These are phyloP conservation scores for Saccharomyces jurei DNA, from an alignment of 805 yeast genomes.

Conservation along the genomic window DNA sequence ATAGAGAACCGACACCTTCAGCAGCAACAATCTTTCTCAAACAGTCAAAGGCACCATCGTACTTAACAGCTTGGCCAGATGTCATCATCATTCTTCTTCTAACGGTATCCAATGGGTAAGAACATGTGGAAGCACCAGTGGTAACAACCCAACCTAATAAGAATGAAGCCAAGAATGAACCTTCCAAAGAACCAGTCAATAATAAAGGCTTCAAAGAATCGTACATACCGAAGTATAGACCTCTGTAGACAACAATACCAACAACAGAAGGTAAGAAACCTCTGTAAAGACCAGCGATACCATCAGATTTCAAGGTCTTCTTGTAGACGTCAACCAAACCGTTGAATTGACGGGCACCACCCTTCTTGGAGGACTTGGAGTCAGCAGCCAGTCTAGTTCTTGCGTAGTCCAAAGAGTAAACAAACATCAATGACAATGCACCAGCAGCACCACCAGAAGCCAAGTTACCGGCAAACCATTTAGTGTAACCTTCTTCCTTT, in stretches of 20 bases:
- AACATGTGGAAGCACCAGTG: constrained; percentile 97
- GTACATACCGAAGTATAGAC: constrained; percentile 96
- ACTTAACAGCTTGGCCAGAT: constrained; percentile 96
- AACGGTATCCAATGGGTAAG: constrained; percentile 97
- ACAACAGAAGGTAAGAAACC: constrained; percentile 98
- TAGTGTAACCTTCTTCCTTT: constrained; percentile 88
- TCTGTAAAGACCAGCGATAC: constrained; percentile 97
- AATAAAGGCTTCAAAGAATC: constrained; percentile 95
- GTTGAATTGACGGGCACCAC: constrained; percentile 94
- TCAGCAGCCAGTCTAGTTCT: constrained; percentile 99
- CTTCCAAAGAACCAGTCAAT: constrained; percentile 89
- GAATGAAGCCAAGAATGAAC: constrained; percentile 92
- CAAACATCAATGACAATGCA: constrained; percentile 40
- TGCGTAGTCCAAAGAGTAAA: constrained; percentile 86
- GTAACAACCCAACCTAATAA: constrained; percentile 95
- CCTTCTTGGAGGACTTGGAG: constrained; percentile 77
- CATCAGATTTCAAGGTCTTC: constrained; percentile 91
- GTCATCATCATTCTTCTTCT: constrained; percentile 99
- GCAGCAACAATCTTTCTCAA: constrained; percentile 87
- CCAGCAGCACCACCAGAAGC: constrained; percentile 99
- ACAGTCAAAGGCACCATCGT: constrained; percentile 91
- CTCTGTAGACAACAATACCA: constrained; percentile 98
- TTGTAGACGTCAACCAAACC: constrained; percentile 94
- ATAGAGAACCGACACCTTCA: constrained; percentile 87
- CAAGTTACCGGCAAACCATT: constrained; percentile 95